These are phyloP conservation scores for Penicillium sp. DNA, from an alignment of 2,329 filamentous ascomycete genomes.

Conservation along the genomic window DNA sequence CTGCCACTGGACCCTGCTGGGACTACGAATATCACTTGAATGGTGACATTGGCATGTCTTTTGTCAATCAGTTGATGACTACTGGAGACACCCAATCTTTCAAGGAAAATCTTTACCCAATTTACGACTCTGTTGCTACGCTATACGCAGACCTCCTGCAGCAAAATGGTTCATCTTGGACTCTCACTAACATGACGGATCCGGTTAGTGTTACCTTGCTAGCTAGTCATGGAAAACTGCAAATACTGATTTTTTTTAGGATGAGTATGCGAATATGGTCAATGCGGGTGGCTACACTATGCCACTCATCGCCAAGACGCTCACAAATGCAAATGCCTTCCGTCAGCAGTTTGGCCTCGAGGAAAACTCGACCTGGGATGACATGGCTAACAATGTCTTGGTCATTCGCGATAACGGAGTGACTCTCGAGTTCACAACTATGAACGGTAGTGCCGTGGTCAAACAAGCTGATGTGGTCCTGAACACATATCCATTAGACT, in stretches of 20 bases:
- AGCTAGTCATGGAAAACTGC: not conserved
- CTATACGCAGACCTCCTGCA: constrained; percentile 61
- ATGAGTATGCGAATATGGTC: constrained; percentile 67
- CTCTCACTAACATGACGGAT: constrained; percentile 67
- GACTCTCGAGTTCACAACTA: constrained; percentile 63
- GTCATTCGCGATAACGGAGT: constrained; percentile 60
- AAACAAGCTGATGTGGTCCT: constrained; percentile 72
- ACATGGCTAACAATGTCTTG: constrained; percentile 57
- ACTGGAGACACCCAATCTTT: constrained; percentile 61
- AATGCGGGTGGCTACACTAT: constrained; percentile 70
- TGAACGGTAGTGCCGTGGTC: constrained; percentile 65
- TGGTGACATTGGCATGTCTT: constrained; percentile 64
- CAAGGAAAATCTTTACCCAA: constrained; percentile 56
- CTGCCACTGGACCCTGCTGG: constrained; percentile 62
- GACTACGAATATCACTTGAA: constrained; percentile 74
- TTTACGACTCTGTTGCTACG: constrained; percentile 64
- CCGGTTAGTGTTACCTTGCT: constrained; percentile 51
- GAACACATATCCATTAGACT: constrained; percentile 64
- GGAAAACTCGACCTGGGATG: constrained; percentile 58
- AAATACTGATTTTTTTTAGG: constrained; percentile 33
- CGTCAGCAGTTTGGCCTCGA: constrained; percentile 56
- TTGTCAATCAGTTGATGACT: constrained; percentile 61
- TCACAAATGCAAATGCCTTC: constrained; percentile 59
- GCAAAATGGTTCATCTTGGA: constrained; percentile 57
- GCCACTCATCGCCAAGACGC: constrained; percentile 57